Evolutionary conservation across 2,329 filamentous ascomycete species (phyloP).

Genomic region (Fusarium falciforme): DNA sequence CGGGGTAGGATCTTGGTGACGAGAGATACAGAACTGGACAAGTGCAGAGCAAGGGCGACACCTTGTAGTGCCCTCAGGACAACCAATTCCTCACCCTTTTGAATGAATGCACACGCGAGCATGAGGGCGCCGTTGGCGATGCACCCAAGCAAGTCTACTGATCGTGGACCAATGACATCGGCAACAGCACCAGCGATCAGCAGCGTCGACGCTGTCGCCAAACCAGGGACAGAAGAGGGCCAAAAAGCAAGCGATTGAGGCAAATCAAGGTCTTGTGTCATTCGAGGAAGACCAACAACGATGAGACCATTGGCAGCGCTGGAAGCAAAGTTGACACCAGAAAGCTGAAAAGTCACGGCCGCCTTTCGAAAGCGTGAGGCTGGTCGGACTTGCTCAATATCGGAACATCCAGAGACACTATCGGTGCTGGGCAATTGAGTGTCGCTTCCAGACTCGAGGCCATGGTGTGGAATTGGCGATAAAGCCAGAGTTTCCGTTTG

Average conservation of each 20-base stretch:
- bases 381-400: neutral
- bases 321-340: conserved; percentile 40
- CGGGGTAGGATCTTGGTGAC: conserved; percentile 46
- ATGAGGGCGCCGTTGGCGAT: conserved; percentile 46
- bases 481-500: neutral
- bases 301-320: conserved; percentile 47
- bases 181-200: conserved; percentile 54
- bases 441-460: neutral
- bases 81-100: conserved; percentile 49
- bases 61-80: conserved; percentile 55
- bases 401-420: neutral
- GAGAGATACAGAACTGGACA: conserved; percentile 51
- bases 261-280: conserved; percentile 51
- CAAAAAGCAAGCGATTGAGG: conserved; percentile 51
- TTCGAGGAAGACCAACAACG: conserved; percentile 54
- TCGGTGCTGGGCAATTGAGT: neutral
- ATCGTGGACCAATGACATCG: conserved; percentile 50
- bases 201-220: conserved; percentile 51
- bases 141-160: conserved; percentile 49
- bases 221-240: conserved; percentile 51
- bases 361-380: conserved; percentile 33
- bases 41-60: conserved; percentile 50
- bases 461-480: neutral
- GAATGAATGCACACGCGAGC: conserved; percentile 47
- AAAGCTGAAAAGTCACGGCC: conserved; percentile 37